A percentile compares a stretch with the other conserved stretches of the same genome.
phyloP scores from a whole-genome alignment of 2,329 filamentous ascomycete species.

The Phialophora verrucosa region DNA sequence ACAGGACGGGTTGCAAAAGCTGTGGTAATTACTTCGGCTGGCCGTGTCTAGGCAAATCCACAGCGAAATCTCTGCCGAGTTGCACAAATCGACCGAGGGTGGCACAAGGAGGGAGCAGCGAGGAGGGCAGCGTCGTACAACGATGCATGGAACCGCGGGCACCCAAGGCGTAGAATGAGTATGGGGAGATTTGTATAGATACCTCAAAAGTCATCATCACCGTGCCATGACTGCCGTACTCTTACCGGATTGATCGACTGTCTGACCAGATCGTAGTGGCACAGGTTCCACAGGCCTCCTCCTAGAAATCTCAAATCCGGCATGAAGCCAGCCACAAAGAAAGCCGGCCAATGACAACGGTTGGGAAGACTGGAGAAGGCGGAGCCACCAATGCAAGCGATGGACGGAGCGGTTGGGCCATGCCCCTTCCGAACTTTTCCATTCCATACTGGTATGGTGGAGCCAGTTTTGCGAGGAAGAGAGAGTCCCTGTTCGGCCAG shows the following conservation, averaged over 20 bases:
- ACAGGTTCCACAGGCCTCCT: neutral
- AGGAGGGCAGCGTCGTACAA: neutral
- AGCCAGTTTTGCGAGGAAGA: neutral
- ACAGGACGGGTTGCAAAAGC: neutral
- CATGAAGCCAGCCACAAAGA: neutral
- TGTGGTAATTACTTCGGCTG: constrained; percentile 7
- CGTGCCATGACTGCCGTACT: constrained; percentile 7
- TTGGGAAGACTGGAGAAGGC: neutral
- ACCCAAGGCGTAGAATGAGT: constrained; percentile 10
- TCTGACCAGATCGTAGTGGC: neutral
- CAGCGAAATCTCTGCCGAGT: constrained; percentile 6
- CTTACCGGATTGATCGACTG: constrained; percentile 15
- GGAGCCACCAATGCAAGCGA: neutral
- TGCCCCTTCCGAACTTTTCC: neutral
- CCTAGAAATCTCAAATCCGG: neutral
- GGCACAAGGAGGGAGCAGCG: neutral
- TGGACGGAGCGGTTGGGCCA: neutral
- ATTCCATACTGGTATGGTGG: neutral
- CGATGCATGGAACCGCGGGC: constrained; percentile 4
- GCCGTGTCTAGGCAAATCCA: constrained; percentile 4
- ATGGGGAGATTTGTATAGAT: constrained; percentile 15
- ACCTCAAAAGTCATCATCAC: constrained; percentile 6
- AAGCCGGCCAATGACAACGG: neutral
- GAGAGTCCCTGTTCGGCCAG: neutral
- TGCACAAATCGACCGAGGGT: neutral